These are phyloP conservation scores for Medicago lupulina DNA, from an alignment of 306 rosid genomes.

Conservation along the genomic window DNA sequence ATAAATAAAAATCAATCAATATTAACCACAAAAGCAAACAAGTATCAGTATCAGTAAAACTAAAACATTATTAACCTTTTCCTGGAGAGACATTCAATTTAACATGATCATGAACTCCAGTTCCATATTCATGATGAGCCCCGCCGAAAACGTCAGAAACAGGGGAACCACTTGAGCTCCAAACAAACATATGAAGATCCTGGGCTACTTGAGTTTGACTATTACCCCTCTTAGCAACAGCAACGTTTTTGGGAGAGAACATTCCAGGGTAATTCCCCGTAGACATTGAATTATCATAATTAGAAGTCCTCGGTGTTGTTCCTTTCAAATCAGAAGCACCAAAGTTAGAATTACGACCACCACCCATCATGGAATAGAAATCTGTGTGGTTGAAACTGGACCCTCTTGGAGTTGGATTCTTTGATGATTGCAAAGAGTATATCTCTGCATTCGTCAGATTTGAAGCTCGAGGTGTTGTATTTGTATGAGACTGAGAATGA, in stretches of 20 bases:
- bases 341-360: slow-evolving; percentile 71
- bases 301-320: slow-evolving; percentile 77
- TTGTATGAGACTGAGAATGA: slow-evolving; percentile 72
- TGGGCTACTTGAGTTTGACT: too few relatives aligned
- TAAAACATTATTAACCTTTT: slow-evolving; percentile 53
- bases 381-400: slow-evolving; percentile 89
- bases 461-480: slow-evolving; percentile 74
- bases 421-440: slow-evolving; percentile 76
- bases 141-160: slow-evolving; percentile 79
- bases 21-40: background rate
- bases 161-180: slow-evolving; percentile 88
- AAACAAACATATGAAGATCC: slow-evolving; percentile 87
- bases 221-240: slow-evolving; percentile 40
- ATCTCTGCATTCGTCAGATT: slow-evolving; percentile 88
- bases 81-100: slow-evolving; percentile 70
- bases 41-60: too few relatives aligned
- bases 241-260: slow-evolving; percentile 64
- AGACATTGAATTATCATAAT: slow-evolving; percentile 51
- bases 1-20: background rate
- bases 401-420: slow-evolving; percentile 84
- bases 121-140: slow-evolving; percentile 59
- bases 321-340: slow-evolving; percentile 78
- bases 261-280: slow-evolving; percentile 74
- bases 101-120: slow-evolving; percentile 66
- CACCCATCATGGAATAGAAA: slow-evolving; percentile 82